Evolutionary conservation across 352 stramenopile species (phyloP).

Genomic region (Achlya hypogyna): DNA sequence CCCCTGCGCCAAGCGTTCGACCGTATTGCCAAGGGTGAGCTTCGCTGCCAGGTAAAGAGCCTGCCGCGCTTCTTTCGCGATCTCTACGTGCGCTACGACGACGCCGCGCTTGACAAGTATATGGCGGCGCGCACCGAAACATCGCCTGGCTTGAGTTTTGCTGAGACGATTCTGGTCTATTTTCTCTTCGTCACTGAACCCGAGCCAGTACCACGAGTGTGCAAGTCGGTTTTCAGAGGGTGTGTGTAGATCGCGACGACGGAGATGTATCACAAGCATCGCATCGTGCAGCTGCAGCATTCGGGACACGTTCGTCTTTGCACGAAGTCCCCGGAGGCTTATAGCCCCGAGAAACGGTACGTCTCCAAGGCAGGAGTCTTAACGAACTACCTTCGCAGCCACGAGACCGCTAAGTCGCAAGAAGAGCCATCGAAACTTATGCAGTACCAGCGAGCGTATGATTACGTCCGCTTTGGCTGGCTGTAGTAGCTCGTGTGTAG

Average conservation of each 20-base stretch:
- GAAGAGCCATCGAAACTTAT: slow-evolving; percentile 10
- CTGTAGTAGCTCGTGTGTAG: slow-evolving; percentile 24
- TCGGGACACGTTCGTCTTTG: slow-evolving; percentile 62
- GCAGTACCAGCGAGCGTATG: slow-evolving; percentile 13
- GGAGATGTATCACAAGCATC: slow-evolving; percentile 39
- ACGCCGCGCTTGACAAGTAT: background rate
- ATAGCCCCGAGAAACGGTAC: background rate
- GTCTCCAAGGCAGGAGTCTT: slow-evolving; percentile 1
- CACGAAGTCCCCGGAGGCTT: slow-evolving; percentile 21
- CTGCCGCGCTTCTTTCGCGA: slow-evolving; percentile 1
- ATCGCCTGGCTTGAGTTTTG: slow-evolving; percentile 26
- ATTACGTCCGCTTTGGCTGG: background rate
- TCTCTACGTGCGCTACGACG: slow-evolving; percentile 13
- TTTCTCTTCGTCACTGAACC: slow-evolving; percentile 38
- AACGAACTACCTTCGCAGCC: background rate
- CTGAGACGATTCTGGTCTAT: slow-evolving; percentile 53
- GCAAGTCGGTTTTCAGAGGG: slow-evolving; percentile 21
- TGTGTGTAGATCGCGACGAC: slow-evolving; percentile 30
- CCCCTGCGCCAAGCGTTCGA: slow-evolving; percentile 35
- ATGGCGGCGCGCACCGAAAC: background rate
- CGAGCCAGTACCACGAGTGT: slow-evolving; percentile 9
- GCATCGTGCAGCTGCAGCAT: slow-evolving; percentile 62
- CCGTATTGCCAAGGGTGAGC: background rate
- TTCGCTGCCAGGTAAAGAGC: background rate
- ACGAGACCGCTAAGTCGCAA: slow-evolving; percentile 13